These are phyloP conservation scores for Tricholoma hemisulphureum DNA, from an alignment of 768 basidiomycete species.

Conservation along the genomic window DNA sequence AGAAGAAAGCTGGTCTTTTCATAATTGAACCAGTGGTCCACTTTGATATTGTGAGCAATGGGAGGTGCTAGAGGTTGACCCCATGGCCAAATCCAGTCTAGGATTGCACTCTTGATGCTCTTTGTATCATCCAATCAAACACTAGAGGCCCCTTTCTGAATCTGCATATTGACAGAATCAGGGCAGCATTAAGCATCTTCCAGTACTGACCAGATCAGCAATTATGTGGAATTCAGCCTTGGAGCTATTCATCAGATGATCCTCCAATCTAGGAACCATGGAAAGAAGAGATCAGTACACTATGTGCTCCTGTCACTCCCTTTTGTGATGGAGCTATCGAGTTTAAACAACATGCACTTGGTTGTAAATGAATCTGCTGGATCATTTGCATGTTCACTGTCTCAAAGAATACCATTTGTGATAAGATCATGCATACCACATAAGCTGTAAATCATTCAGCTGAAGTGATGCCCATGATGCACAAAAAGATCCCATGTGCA, in stretches of 20 bases:
- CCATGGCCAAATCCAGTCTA: background rate
- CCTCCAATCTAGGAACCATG: background rate
- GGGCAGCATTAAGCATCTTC: background rate
- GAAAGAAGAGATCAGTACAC: background rate
- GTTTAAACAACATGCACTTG: conserved; percentile 1
- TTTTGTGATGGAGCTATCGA: background rate
- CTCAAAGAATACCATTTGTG: conserved; percentile 7
- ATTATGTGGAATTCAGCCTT: background rate
- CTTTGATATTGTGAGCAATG: background rate
- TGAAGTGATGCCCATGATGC: too few relatives aligned
- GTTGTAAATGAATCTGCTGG: conserved; percentile 12
- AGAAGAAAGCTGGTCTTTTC: conserved; percentile 1
- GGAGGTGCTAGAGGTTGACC: background rate
- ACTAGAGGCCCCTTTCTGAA: conserved; percentile 1
- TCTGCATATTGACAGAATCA: background rate
- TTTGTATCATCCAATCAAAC: background rate
- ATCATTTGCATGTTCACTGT: conserved; percentile 9
- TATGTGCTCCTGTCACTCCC: background rate
- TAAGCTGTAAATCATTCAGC: conserved; percentile 16
- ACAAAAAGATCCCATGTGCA: conserved; percentile 10
- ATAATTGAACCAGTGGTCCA: background rate
- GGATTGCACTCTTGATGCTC: too few relatives aligned
- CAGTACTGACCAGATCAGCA: conserved; percentile 1
- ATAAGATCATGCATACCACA: conserved; percentile 18
- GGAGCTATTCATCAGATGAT: background rate